phyloP scores from a whole-genome alignment of 345 rosid species.

The Citrus mangshanensis region DNA sequence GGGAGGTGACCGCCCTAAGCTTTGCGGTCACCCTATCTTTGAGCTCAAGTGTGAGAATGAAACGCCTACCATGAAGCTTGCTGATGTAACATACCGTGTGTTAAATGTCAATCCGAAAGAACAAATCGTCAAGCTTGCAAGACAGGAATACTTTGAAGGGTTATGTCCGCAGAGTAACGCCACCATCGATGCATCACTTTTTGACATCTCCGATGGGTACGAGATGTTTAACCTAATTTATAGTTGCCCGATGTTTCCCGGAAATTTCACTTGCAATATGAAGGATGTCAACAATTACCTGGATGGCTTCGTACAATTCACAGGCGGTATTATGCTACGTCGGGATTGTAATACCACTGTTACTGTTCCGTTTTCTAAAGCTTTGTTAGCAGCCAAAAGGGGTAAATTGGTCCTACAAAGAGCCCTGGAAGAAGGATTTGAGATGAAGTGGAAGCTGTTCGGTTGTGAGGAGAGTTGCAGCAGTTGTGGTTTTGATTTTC shows the following conservation, averaged over 20 bases:
- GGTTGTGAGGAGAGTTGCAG: background rate
- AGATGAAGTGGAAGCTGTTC: conserved; percentile 23
- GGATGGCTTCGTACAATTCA: background rate
- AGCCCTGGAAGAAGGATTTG: conserved; percentile 23
- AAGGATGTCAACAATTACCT: background rate
- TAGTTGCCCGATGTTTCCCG: background rate
- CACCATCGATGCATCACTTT: conserved; percentile 4
- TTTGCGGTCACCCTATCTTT: conserved; percentile 37
- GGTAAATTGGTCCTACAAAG: background rate
- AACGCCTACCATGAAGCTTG: conserved; percentile 1
- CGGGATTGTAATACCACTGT: conserved; percentile 3
- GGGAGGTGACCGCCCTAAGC: background rate
- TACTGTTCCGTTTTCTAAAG: background rate
- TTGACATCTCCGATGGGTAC: background rate
- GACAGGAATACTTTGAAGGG: conserved; percentile 12
- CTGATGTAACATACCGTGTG: conserved; percentile 22
- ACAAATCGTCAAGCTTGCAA: conserved; percentile 19
- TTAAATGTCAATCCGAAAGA: background rate
- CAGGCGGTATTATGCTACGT: background rate
- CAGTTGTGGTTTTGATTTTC: conserved; percentile 4
- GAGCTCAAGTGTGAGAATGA: conserved; percentile 24
- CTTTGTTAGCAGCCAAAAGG: background rate
- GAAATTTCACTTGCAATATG: background rate
- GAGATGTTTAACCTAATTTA: conserved; percentile 22
- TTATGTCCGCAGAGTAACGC: conserved; percentile 14